Evolutionary conservation across 768 basidiomycete genomes (phyloP).

Genomic region (Phaffia tasmanica): DNA sequence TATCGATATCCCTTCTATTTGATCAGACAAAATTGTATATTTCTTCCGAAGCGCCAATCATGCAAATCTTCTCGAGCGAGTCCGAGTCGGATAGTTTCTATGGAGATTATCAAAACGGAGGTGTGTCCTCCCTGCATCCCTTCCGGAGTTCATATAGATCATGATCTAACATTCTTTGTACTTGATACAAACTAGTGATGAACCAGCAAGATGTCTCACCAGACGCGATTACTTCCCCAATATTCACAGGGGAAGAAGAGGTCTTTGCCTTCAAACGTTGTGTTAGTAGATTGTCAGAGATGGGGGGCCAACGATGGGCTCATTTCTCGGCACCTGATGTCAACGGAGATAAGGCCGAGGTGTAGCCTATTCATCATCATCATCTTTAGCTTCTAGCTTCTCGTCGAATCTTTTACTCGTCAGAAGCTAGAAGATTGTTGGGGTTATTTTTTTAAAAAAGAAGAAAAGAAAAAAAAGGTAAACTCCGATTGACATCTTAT

Average conservation of each 20-base stretch:
- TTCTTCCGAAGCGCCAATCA: constrained; percentile 84
- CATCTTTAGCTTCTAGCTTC: too few relatives aligned
- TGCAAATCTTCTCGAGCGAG: constrained; percentile 76
- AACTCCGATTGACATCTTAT: too few relatives aligned
- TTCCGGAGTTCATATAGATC: background rate
- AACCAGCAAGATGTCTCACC: constrained; percentile 9
- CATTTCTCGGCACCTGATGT: too few relatives aligned
- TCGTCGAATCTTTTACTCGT: too few relatives aligned
- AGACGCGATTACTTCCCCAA: constrained; percentile 54
- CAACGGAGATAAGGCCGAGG: too few relatives aligned
- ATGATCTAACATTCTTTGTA: background rate
- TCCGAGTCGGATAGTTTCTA: constrained; percentile 13
- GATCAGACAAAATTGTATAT: constrained; percentile 74
- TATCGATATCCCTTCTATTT: background rate
- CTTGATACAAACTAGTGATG: constrained; percentile 2
- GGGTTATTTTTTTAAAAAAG: too few relatives aligned
- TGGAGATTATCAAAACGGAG: background rate
- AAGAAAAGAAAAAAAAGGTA: too few relatives aligned
- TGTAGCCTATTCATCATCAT: too few relatives aligned
- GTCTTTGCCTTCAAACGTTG: constrained; percentile 94
- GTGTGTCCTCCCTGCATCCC: background rate
- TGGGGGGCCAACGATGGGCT: constrained; percentile 30
- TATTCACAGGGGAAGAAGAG: constrained; percentile 95
- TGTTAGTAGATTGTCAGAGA: constrained; percentile 38
- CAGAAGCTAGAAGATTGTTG: too few relatives aligned